A percentile compares a stretch with the other conserved stretches of the same genome.
These are phyloP conservation scores for Tulasnella sp. DNA, from an alignment of 768 basidiomycete genomes.

Conservation along the genomic window DNA sequence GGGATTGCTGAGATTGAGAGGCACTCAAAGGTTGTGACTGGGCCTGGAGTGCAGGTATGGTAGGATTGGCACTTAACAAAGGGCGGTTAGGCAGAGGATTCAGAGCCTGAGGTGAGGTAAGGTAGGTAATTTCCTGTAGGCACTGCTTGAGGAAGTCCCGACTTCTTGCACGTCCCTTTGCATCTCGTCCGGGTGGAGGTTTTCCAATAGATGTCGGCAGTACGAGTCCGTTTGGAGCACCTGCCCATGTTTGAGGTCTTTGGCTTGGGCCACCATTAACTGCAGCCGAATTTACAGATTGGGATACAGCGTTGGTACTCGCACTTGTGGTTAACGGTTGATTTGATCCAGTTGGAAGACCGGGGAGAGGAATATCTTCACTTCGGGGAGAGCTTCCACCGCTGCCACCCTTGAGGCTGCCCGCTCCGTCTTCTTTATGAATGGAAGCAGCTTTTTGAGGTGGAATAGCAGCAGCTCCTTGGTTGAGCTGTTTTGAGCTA, in stretches of 20 bases:
- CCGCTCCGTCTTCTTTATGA: slow-evolving; percentile 29
- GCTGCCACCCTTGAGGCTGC: slow-evolving; percentile 52
- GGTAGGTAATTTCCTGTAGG: slow-evolving; percentile 93
- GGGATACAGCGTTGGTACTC: slow-evolving; percentile 5
- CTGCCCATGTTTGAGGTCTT: slow-evolving; percentile 15
- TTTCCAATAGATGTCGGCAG: slow-evolving; percentile 28
- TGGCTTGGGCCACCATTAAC: not conserved
- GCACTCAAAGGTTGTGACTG: slow-evolving; percentile 11
- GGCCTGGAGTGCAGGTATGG: slow-evolving; percentile 3
- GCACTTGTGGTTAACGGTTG: slow-evolving; percentile 8
- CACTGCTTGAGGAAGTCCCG: slow-evolving; percentile 98
- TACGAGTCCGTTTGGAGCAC: slow-evolving; percentile 7
- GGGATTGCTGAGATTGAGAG: slow-evolving; percentile 10
- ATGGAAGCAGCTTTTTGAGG: slow-evolving; percentile 53
- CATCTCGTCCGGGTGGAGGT: slow-evolving; percentile 72
- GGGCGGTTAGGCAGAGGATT: slow-evolving; percentile 89
- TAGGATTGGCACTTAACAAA: slow-evolving; percentile 25
- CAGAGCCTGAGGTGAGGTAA: slow-evolving; percentile 93
- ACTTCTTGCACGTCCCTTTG: slow-evolving; percentile 89
- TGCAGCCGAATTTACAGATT: not conserved
- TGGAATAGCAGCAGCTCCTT: slow-evolving; percentile 43
- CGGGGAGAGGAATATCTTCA: slow-evolving; percentile 65
- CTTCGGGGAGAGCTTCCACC: slow-evolving; percentile 74
- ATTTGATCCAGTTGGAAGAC: slow-evolving; percentile 40
- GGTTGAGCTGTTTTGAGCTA: slow-evolving; percentile 70